Base-by-base conservation (phyloP, 768 basidiomycete genomes). In the Panus rudis region DNA sequence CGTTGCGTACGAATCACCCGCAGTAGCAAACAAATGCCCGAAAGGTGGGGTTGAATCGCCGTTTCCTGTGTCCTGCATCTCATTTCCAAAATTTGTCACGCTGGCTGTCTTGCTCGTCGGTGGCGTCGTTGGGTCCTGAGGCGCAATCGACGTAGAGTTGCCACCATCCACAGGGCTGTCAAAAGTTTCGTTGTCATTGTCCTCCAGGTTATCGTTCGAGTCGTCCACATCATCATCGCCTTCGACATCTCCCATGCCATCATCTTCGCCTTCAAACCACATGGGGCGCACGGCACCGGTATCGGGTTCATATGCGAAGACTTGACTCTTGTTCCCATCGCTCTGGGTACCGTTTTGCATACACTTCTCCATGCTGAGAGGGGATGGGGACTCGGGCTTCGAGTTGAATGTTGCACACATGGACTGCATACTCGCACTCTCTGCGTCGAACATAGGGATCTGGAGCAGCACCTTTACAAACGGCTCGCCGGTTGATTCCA, bases 401-500 rank as follows among this genome's bases (percentile, higher is more conserved):
- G 77, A 67, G 49, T 83, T 67, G 54, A 73, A 84, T 4, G 81
- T 84, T 4, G 74, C 77, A 47, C 84, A 87, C 53, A 68, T 77
- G 19, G 63, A 56, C 43, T 64, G 58, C 52, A 65, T 62, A 19
- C 52, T 40, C 0, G 67, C 72, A 10, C 44, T 52, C 7, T 39
- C 46, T 19, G 67, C 59, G 43, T 72, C 60, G 47, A 70, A 71
- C 42, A 79, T 60, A 3, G 66, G 61, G 22, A 70, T 54, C 47
- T 67, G 64, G 17, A 86, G 59, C 2, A 55, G 59, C 23, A 81
- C 77, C 12, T 45, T 53, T 20, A 47, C 4, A 41, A 21, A 5
- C 16, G 12, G 7, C 11, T n/a, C 11, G 22, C 13, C 11, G 13
- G n/a, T 41, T 16, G 23, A 28, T n/a, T 13, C 13, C 7, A 39